Evolutionary conservation across 148 eudicot genomes (phyloP), one percentile per base, ranked within the genome.

Genomic region (Suaeda aralocaspica): DNA sequence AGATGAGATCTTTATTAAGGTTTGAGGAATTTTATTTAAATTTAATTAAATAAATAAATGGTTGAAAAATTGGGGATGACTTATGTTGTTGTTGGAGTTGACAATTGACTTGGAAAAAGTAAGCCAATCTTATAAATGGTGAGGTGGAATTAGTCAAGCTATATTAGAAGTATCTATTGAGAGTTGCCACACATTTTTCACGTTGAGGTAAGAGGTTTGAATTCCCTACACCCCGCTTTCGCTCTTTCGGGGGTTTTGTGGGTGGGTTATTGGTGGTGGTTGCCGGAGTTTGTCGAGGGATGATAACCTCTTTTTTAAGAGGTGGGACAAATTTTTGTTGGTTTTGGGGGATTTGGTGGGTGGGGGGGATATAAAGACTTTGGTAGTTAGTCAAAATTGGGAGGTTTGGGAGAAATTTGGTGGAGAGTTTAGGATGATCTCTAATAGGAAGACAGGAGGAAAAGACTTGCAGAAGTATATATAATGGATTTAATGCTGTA

Each of bases 71-170:
- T 69, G 34, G 70, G 50, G 46, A 53, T 69, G 73, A 53, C 34
- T 55, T 9, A 62, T 63, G 42, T 53, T 24, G 50, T 76, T 69
- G 70, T 18, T 39, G 60, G 56, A 74, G 67, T 76, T 70, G 66
- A 64, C 25, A 39, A 18, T 76, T 49, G 71, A 77, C 75, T 51
- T 71, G 51, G 29, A 66, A 71, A 64, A 51, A 48, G 14, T 29
- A 59, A 31, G 50, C 31, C 49, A 29, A 30, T 39, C 53, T 68
- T 53, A 41, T 29, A 18, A 53, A 53, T 70, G 33, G 69, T 13
- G 45, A 70, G 19, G 6, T 65, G 65, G 75, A 66, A 71, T 71
- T 58, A 59, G 79, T 76, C 79, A 76, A 71, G 42, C 42, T 41
- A 4, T 15, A 26, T 4, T 7, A 14, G 36, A 39, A 53, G 14